A percentile compares a stretch with the other conserved stretches of the same genome.
Conservation (phyloP, 2,329 filamentous ascomycete species). For the Sclerotinia trifoliorum region DNA sequence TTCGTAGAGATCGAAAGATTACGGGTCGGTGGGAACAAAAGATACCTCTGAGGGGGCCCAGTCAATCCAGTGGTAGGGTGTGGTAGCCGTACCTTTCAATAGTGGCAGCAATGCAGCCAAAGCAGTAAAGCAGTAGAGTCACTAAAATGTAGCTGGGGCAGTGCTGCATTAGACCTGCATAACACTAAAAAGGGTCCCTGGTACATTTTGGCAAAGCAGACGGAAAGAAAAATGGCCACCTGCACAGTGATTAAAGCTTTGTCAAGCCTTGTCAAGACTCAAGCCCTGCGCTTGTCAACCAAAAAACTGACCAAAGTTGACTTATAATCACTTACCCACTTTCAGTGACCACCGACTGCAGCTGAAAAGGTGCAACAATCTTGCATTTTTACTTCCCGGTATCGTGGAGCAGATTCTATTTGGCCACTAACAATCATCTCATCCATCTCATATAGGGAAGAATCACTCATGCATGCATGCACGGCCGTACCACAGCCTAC, state of each 20-base stretch:
- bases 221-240: constrained; percentile 10
- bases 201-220: neutral
- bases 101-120: neutral
- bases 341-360: constrained; percentile 18
- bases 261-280: constrained; percentile 1
- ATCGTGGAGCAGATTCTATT: constrained; percentile 20
- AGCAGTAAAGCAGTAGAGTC: neutral
- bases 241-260: constrained; percentile 15
- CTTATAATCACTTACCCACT: constrained; percentile 17
- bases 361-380: constrained; percentile 23
- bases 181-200: constrained; percentile 15
- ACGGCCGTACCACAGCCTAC: constrained; percentile 22
- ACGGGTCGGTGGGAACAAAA: constrained; percentile 12
- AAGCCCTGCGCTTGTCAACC: too few relatives aligned
- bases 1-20: constrained; percentile 11
- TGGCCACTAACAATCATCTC: constrained; percentile 8
- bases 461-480: constrained; percentile 11
- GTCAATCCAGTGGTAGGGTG: neutral
- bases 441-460: neutral
- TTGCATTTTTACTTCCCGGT: constrained; percentile 18
- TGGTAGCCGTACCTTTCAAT: constrained; percentile 1
- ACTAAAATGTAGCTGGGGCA: constrained; percentile 9
- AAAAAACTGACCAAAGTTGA: neutral
- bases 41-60: neutral
- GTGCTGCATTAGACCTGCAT: constrained; percentile 22